Evolutionary conservation across 139 green algal genomes (phyloP), one percentile per base, ranked within the genome.

Genomic region (Asterochloris erici): DNA sequence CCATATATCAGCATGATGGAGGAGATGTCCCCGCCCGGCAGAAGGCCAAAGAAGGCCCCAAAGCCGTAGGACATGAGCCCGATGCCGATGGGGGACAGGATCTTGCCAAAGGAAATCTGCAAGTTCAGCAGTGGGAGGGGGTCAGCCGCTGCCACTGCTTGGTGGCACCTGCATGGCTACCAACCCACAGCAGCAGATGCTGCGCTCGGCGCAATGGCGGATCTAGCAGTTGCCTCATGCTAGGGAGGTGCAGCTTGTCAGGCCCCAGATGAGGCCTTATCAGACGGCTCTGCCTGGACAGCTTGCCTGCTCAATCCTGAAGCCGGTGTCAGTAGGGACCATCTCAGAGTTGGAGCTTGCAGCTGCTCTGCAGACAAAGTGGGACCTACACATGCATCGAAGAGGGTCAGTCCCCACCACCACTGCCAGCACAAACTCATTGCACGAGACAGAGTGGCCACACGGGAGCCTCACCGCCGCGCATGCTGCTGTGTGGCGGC

Each of bases 1-100:
- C 97, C 97, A 79, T 99, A 99, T 74, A 99, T 97, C 64, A 99
- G 92, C 81, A 98, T 84, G 16, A 99, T 74, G 6, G 94, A 90
- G 0, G 96, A 97, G 0, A 98, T 71, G 69, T 96, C 93, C 17
- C 81, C 88, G 9, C 97, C 96, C 0, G 97, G 97, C 63, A 99
- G 85, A 73, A 99, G 83, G 11, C 91, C 82, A 85, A 99, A 98
- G 89, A 97, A 99, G 28, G 95, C 92, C 29, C 95, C 94, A 82
- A 98, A 98, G 62, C 95, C 95, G 81, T 96, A 98, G 0, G 88
- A 71, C 77, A 98, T 87, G 10, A 98, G 85, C 14, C 73, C 73
- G 0, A 95, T 29, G 80, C 95, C 95, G 0, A 97, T 27, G 14
- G 93, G 92, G 0, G 90, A 90, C 14, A 97, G 85, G 83, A 98